Conservation (phyloP, 768 basidiomycete species). For the Lyophyllum atratum region DNA sequence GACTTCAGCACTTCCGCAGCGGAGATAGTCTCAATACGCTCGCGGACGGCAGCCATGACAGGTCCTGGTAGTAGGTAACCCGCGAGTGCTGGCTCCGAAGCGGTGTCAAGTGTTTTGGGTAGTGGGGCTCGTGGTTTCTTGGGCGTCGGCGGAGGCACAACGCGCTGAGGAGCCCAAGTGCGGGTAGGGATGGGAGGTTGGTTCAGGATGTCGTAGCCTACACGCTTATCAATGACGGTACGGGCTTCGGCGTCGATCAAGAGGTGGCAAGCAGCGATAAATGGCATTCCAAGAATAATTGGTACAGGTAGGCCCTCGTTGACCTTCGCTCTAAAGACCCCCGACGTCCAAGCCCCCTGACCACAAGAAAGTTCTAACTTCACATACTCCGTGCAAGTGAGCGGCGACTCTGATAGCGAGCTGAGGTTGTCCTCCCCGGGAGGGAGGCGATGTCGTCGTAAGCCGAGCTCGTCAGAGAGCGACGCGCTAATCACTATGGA, state of each 20-base stretch:
- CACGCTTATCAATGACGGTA: conserved; percentile 16
- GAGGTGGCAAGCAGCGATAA: conserved; percentile 17
- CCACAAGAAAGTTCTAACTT: conserved; percentile 13
- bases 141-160: background rate
- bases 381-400: conserved; percentile 21
- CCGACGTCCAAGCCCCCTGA: conserved; percentile 20
- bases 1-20: conserved; percentile 21
- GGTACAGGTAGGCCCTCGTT: conserved; percentile 19
- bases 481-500: conserved; percentile 13
- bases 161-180: conserved; percentile 1
- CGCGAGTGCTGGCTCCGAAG: conserved; percentile 3
- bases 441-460: conserved; percentile 14
- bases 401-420: conserved; percentile 11
- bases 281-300: conserved; percentile 25
- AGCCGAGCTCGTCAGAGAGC: conserved; percentile 8
- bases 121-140: background rate
- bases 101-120: background rate
- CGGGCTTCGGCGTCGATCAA: conserved; percentile 16
- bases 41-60: conserved; percentile 15
- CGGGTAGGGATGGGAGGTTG: background rate
- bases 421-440: conserved; percentile 18
- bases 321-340: conserved; percentile 18
- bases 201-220: conserved; percentile 10
- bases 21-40: conserved; percentile 16
- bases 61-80: conserved; percentile 4